A percentile compares a stretch with the other conserved stretches of the same genome.
These are phyloP conservation scores for Collybia mongolica DNA, from an alignment of 768 basidiomycete species.

Conservation along the genomic window DNA sequence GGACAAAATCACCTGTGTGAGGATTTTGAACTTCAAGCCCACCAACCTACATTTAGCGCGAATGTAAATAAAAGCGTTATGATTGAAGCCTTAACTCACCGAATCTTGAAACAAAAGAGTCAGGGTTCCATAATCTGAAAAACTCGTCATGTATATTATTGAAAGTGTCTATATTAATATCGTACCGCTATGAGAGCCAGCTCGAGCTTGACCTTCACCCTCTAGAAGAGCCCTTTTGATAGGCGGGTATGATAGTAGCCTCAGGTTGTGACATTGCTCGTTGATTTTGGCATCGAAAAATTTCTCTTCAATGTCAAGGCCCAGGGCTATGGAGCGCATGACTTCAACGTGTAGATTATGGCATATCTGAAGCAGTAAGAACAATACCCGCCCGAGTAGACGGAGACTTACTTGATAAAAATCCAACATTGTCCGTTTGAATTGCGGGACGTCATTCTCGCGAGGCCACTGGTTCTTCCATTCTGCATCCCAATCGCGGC, in stretches of 20 bases:
- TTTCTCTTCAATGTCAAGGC: constrained; percentile 65
- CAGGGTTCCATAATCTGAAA: constrained; percentile 74
- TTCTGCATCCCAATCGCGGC: constrained; percentile 73
- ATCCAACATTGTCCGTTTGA: constrained; percentile 69
- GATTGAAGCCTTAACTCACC: constrained; percentile 27
- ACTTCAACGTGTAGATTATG: constrained; percentile 72
- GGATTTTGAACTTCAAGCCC: constrained; percentile 84
- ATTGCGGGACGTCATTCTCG: constrained; percentile 59
- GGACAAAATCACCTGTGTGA: constrained; percentile 66
- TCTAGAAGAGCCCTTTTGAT: constrained; percentile 57
- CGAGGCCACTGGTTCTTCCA: constrained; percentile 84
- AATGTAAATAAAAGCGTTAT: too few species aligned
- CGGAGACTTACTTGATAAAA: constrained; percentile 61
- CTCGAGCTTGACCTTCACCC: constrained; percentile 70
- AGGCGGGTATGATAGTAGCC: constrained; percentile 81
- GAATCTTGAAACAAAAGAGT: constrained; percentile 81
- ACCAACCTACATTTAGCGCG: constrained; percentile 49
- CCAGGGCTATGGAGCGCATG: constrained; percentile 86
- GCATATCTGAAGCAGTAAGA: constrained; percentile 48
- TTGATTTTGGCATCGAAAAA: constrained; percentile 78
- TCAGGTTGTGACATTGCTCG: constrained; percentile 78
- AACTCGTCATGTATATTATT: background rate
- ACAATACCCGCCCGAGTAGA: background rate
- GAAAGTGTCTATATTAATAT: background rate
- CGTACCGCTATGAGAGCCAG: constrained; percentile 78